Evolutionary conservation across 202 grass and related monocot species (phyloP), one percentile per base, ranked within the genome.

Genomic region (Schoenoplectus triqueter): DNA sequence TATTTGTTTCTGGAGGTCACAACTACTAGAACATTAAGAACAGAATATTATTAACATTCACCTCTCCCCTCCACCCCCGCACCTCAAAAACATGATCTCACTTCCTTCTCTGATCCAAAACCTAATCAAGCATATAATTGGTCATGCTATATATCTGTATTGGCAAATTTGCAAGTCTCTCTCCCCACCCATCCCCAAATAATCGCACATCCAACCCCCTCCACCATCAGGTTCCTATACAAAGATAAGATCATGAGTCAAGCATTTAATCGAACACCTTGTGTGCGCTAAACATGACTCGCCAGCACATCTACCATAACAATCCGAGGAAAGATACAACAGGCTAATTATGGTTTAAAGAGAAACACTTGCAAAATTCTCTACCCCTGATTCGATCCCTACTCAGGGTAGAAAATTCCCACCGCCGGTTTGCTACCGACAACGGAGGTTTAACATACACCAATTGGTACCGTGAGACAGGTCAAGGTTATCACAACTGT

Each of bases 201-300:
- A 15, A 70, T 70, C 41, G n/a, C 2, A 46, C 18, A 7, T 17
- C 8, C 71, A 54, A 49, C 71, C 71, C 18, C 47, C 48, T 52
- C 45, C 45, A 73, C 46, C 17, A 45, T 73, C 4, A 5, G 7
- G 46, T 48, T 50, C 19, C 10, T 21, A 52, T 75, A 75, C 52
- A 75, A 11, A 76, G 7, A 72, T 49, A 14, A 5, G 56, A 76
- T 50, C 73, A 55, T 52, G 15, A 75, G 10, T 40, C 49, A 6
- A 39, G 50, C 49, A 77, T 77, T 76, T 2, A 7, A 57, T 56
- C 51, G 51, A 77, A 56, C 73, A 77, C 49, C 50, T 77, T 39
- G 73, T 77, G 73, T 14, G 72, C 50, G 7, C 10, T 76, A 55
- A 51, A 20, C 17, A 20, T 20, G 10, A 56, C 50, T 40, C 10